Percentiles rank a stretch among this genome's conserved stretches.
Evolutionary conservation across 2,329 filamentous ascomycete species (phyloP).

Genomic region (Harringtonia lauricola): DNA sequence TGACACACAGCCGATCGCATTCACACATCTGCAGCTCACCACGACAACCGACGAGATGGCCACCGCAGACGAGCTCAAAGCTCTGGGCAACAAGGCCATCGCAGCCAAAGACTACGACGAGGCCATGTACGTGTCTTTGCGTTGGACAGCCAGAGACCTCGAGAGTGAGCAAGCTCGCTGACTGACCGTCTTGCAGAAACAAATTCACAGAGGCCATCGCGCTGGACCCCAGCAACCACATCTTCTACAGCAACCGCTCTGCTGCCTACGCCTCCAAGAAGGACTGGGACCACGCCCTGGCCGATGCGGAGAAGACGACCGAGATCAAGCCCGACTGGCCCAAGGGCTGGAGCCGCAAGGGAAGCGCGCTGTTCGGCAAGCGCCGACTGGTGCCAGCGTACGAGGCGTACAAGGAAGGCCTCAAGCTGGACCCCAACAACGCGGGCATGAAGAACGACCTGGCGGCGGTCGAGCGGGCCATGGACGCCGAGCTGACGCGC

Average conservation of each 20-base stretch:
- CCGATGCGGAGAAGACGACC: constrained; percentile 87
- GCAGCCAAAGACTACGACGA: constrained; percentile 93
- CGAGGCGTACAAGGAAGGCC: constrained; percentile 87
- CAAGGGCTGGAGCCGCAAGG: constrained; percentile 92
- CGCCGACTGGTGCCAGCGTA: constrained; percentile 76
- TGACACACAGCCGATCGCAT: background rate
- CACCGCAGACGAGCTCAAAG: constrained; percentile 74
- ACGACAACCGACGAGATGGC: no score
- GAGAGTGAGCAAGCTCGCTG: background rate
- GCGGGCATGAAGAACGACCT: constrained; percentile 86
- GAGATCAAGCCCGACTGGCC: constrained; percentile 96
- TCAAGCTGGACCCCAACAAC: constrained; percentile 86
- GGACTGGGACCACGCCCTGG: constrained; percentile 73
- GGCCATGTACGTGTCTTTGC: constrained; percentile 61
- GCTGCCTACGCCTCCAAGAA: constrained; percentile 79
- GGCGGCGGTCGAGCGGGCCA: constrained; percentile 74
- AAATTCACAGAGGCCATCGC: constrained; percentile 93
- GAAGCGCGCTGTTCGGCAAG: constrained; percentile 76
- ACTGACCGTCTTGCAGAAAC: constrained; percentile 42
- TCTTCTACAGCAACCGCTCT: constrained; percentile 95
- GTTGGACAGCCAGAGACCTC: background rate
- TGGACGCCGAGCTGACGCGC: constrained; percentile 52
- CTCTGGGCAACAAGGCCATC: constrained; percentile 97
- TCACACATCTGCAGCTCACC: no score
- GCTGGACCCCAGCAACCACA: constrained; percentile 80